phyloP scores from a whole-genome alignment of 2,329 filamentous ascomycete genomes.

The Boeremia exigua region DNA sequence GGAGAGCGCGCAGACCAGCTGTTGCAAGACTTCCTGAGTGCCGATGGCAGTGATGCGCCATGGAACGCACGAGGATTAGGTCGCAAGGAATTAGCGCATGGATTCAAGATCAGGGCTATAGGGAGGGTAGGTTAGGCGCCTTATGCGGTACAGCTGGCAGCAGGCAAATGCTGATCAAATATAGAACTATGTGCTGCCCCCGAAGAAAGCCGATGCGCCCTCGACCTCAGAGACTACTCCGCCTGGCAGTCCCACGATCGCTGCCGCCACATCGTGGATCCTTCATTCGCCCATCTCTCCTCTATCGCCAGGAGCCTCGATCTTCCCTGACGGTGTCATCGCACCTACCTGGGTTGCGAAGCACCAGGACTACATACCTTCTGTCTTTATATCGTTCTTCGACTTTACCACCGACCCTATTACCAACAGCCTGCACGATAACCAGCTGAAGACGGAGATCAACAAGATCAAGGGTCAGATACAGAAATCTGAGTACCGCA shows the following conservation, averaged over 20 bases:
- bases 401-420: constrained; percentile 73
- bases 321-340: constrained; percentile 90
- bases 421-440: constrained; percentile 80
- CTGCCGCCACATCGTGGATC: constrained; percentile 55
- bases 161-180: constrained; percentile 29
- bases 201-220: constrained; percentile 67
- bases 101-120: constrained; percentile 74
- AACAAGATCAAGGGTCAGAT: constrained; percentile 75
- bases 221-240: constrained; percentile 58
- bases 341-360: constrained; percentile 84
- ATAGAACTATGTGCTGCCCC: constrained; percentile 63
- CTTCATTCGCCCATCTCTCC: constrained; percentile 93
- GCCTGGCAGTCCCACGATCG: constrained; percentile 60
- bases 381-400: constrained; percentile 82
- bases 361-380: constrained; percentile 83
- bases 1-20: constrained; percentile 70
- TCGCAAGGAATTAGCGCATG: constrained; percentile 53
- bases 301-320: constrained; percentile 77
- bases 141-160: constrained; percentile 19
- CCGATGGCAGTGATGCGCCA: constrained; percentile 68
- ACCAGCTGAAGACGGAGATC: constrained; percentile 86
- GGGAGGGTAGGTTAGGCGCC: constrained; percentile 75
- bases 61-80: constrained; percentile 68
- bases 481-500: constrained; percentile 75
- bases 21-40: constrained; percentile 68